phyloP scores from a whole-genome alignment of 305 asterid genomes.

The Striga hermonthica region DNA sequence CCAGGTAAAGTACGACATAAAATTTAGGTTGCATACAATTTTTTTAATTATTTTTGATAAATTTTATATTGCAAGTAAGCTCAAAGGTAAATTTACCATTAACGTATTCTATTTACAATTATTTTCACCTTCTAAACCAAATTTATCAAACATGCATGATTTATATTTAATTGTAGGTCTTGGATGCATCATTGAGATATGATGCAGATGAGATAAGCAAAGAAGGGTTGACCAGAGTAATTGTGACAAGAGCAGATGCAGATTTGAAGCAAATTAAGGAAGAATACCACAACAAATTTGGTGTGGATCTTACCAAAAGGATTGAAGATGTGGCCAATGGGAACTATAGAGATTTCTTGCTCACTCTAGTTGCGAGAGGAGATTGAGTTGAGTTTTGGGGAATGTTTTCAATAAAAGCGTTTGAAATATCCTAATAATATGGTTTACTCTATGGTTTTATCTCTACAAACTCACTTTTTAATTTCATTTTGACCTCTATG shows the following conservation, averaged over 20 bases:
- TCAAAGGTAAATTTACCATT: too few species aligned
- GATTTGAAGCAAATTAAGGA: conserved; percentile 71
- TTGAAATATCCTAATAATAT: not conserved
- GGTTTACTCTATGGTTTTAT: not conserved
- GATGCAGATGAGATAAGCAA: conserved; percentile 50
- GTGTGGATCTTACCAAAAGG: conserved; percentile 45
- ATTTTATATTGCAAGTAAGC: not conserved
- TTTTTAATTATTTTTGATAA: too few species aligned
- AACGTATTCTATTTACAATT: too few species aligned
- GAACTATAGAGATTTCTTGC: conserved; percentile 74
- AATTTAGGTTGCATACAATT: too few species aligned
- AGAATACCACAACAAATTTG: conserved; percentile 40
- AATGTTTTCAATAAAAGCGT: not conserved
- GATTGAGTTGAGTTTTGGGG: conserved; percentile 29
- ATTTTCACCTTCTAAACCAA: not conserved
- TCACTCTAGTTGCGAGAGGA: conserved; percentile 58
- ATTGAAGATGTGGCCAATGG: conserved; percentile 67
- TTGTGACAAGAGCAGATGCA: conserved; percentile 58
- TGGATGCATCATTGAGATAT: conserved; percentile 47
- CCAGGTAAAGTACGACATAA: conserved; percentile 40
- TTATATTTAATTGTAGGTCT: conserved; percentile 34
- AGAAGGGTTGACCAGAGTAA: conserved; percentile 63
- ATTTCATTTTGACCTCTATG: too few species aligned
- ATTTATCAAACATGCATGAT: not conserved
- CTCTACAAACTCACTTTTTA: too few species aligned